Percentiles rank a stretch among this genome's conserved stretches.
Evolutionary conservation across 331 rosid genomes (phyloP).

Genomic region (Pyrus hybrid): DNA sequence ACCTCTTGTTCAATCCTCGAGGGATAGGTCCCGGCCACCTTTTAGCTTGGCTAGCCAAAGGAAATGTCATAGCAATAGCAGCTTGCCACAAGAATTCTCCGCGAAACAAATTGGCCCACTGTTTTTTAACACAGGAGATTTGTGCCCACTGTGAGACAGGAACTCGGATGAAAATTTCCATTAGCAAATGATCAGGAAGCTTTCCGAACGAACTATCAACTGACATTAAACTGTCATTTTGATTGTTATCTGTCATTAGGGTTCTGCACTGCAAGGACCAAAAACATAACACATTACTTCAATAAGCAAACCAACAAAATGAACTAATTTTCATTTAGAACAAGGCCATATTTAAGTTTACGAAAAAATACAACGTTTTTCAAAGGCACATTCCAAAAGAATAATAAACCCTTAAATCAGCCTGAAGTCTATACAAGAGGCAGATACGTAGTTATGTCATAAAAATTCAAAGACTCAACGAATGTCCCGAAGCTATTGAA

Average conservation of each 20-base stretch:
- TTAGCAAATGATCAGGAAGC: constrained; percentile 59
- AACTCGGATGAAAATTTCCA: constrained; percentile 56
- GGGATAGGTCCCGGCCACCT: constrained; percentile 79
- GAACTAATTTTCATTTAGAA: background rate
- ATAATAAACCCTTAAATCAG: background rate
- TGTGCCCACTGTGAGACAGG: constrained; percentile 20
- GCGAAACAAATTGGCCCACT: constrained; percentile 56
- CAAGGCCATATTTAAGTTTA: background rate
- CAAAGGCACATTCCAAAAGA: background rate
- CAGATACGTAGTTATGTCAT: background rate
- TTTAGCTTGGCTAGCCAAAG: constrained; percentile 33
- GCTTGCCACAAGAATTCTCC: constrained; percentile 66
- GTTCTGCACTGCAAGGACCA: constrained; percentile 24
- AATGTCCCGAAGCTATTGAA: background rate
- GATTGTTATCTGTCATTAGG: constrained; percentile 20
- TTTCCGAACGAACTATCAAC: constrained; percentile 24
- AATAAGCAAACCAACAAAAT: background rate
- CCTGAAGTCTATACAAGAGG: background rate
- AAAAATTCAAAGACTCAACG: background rate
- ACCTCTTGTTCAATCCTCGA: constrained; percentile 47
- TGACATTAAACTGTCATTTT: constrained; percentile 5
- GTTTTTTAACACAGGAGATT: constrained; percentile 49
- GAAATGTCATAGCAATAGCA: constrained; percentile 39
- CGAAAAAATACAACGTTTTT: background rate
- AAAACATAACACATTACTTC: background rate